phyloP scores from a whole-genome alignment of 1,284 basidiomycete species.

The Moesziomyces sp. region DNA sequence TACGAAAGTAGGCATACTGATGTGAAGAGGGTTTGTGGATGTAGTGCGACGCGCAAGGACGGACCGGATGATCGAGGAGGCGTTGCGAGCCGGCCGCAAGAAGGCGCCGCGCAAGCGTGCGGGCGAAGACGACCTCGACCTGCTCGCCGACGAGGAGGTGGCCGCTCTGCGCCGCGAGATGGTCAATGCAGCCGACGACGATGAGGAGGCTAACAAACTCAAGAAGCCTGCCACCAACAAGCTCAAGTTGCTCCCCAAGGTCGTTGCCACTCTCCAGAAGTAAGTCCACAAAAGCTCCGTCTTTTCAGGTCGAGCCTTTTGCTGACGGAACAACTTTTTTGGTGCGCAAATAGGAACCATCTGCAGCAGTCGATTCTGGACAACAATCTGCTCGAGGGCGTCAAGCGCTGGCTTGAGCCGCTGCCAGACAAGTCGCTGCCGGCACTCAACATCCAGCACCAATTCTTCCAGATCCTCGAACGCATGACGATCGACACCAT shows the following conservation, averaged over 20 bases:
- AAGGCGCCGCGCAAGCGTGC: conserved; percentile 50
- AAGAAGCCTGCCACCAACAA: conserved; percentile 89
- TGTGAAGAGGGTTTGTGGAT: background rate
- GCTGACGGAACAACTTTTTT: background rate
- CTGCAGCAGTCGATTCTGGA: conserved; percentile 93
- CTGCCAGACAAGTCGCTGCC: conserved; percentile 91
- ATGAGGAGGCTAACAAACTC: conserved; percentile 81
- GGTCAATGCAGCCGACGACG: conserved; percentile 85
- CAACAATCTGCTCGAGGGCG: conserved; percentile 91
- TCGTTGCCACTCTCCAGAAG: conserved; percentile 95
- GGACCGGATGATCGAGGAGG: conserved; percentile 49
- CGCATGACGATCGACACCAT: conserved; percentile 89
- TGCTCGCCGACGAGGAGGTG: conserved; percentile 91
- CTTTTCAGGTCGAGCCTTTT: too few species aligned
- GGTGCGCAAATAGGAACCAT: conserved; percentile 73
- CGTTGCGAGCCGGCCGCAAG: conserved; percentile 43
- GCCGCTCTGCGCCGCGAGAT: conserved; percentile 84
- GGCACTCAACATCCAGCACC: conserved; percentile 92
- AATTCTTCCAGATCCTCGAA: conserved; percentile 82
- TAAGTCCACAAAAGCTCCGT: conserved; percentile 69
- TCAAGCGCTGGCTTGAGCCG: conserved; percentile 92
- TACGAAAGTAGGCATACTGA: background rate
- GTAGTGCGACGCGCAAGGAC: conserved; percentile 33
- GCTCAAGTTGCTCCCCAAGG: conserved; percentile 83
- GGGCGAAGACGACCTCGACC: conserved; percentile 74